phyloP scores from a whole-genome alignment of 1,139 yeast genomes.

The Protomyces gravidus region DNA sequence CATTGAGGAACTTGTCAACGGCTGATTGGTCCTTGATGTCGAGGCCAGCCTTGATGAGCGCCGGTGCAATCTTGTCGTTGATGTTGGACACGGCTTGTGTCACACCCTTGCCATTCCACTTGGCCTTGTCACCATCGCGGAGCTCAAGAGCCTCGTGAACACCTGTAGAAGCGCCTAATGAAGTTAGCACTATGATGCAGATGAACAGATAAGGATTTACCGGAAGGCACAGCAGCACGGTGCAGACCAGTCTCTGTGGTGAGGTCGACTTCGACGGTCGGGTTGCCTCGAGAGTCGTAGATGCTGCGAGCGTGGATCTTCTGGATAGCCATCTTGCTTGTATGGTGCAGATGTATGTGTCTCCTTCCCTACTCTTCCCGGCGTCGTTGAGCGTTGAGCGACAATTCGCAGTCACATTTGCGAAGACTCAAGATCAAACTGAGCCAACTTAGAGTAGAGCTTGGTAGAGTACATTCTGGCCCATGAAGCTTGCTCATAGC shows the following conservation, averaged over 20 bases:
- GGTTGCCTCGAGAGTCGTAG: slow-evolving; percentile 90
- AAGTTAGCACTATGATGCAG: background rate
- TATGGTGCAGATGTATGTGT: background rate
- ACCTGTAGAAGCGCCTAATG: slow-evolving; percentile 29
- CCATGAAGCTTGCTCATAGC: no score
- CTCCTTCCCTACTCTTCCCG: background rate
- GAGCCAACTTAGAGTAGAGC: no score
- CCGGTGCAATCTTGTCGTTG: slow-evolving; percentile 84
- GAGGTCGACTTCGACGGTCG: slow-evolving; percentile 92
- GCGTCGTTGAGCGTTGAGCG: background rate
- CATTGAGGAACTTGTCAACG: slow-evolving; percentile 70
- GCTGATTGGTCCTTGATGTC: slow-evolving; percentile 75
- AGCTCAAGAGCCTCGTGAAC: slow-evolving; percentile 90
- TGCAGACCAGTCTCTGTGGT: slow-evolving; percentile 79
- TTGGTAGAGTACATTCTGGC: no score
- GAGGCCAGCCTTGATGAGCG: slow-evolving; percentile 65
- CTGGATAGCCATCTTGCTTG: slow-evolving; percentile 43
- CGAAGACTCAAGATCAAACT: no score
- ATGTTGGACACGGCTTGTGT: slow-evolving; percentile 87
- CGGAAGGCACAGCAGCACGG: slow-evolving; percentile 94
- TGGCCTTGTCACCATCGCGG: slow-evolving; percentile 89
- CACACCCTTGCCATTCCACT: slow-evolving; percentile 94
- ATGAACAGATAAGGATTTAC: slow-evolving; percentile 66
- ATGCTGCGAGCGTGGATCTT: slow-evolving; percentile 86
- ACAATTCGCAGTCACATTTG: background rate